Percentiles rank a stretch among this genome's conserved stretches.
Evolutionary conservation across 441 rosid species (phyloP).

Genomic region (Mallotus japonicus): DNA sequence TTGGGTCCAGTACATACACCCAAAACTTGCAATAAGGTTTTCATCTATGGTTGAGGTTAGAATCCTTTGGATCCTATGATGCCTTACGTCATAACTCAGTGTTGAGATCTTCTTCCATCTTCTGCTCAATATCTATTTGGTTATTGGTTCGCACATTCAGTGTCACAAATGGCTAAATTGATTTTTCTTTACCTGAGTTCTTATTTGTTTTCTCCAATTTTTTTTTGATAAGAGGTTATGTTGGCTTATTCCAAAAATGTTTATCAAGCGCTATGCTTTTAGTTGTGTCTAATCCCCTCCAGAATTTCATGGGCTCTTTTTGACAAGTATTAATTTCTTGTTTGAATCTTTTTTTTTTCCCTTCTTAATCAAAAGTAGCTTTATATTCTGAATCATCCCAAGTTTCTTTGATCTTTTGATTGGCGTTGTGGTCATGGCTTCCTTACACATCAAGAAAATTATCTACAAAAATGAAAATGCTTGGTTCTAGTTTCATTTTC

Average conservation of each 20-base stretch:
- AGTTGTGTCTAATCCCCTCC: neutral
- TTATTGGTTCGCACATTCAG: neutral
- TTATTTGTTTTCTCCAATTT: too few relatives aligned
- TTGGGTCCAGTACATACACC: slow-evolving; percentile 69
- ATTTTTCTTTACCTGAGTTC: too few relatives aligned
- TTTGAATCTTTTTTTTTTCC: neutral
- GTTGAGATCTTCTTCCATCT: neutral
- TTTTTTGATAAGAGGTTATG: too few relatives aligned
- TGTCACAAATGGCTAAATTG: slow-evolving; percentile 6
- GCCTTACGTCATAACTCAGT: neutral
- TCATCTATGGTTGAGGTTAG: slow-evolving; percentile 81
- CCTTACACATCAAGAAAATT: slow-evolving; percentile 4
- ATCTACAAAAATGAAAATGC: neutral
- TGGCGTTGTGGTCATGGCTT: neutral
- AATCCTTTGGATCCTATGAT: slow-evolving; percentile 13
- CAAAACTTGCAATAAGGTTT: slow-evolving; percentile 68
- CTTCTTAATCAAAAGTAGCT: neutral
- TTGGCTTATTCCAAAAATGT: too few relatives aligned
- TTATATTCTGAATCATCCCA: neutral
- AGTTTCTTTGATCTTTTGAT: neutral
- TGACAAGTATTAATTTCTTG: neutral
- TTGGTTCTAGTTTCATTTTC: slow-evolving; percentile 11
- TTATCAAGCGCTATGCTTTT: neutral
- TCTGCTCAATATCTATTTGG: slow-evolving; percentile 9
- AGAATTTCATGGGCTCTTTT: neutral